phyloP scores from a whole-genome alignment of 2,329 filamentous ascomycete species.

The Apiospora aurea region DNA sequence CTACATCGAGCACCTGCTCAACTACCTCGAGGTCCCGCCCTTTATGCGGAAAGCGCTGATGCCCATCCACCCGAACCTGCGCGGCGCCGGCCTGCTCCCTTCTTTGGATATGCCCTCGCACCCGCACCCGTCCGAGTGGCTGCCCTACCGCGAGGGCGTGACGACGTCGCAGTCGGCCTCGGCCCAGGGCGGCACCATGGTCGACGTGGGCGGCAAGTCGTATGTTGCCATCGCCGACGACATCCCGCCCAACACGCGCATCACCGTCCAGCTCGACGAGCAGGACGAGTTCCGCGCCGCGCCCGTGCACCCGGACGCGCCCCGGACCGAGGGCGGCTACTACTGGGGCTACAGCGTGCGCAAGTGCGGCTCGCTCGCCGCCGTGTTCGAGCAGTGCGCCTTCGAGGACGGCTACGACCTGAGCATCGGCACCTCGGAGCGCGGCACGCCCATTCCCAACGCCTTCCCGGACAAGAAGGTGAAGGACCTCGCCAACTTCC shows the following conservation, averaged over 20 bases:
- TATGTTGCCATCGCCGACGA: slow-evolving; percentile 62
- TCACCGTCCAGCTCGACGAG: slow-evolving; percentile 73
- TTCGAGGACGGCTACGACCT: slow-evolving; percentile 83
- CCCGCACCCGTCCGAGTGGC: slow-evolving; percentile 77
- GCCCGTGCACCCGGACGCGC: slow-evolving; percentile 71
- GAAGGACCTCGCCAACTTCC: slow-evolving; percentile 54
- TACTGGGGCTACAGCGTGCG: slow-evolving; percentile 87
- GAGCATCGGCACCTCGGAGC: slow-evolving; percentile 84
- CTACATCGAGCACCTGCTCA: slow-evolving; percentile 80
- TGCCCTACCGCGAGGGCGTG: slow-evolving; percentile 81
- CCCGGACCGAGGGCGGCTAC: slow-evolving; percentile 78
- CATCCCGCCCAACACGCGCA: slow-evolving; percentile 74
- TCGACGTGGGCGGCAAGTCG: slow-evolving; percentile 64
- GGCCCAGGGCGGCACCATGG: slow-evolving; percentile 57
- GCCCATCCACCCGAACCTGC: slow-evolving; percentile 79
- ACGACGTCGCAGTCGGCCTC: slow-evolving; percentile 56
- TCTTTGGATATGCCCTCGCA: slow-evolving; percentile 88
- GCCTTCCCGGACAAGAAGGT: slow-evolving; percentile 53
- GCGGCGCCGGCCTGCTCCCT: slow-evolving; percentile 74
- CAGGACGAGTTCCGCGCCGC: slow-evolving; percentile 54
- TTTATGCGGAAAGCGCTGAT: slow-evolving; percentile 81
- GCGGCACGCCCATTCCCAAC: slow-evolving; percentile 62
- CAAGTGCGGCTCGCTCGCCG: slow-evolving; percentile 69
- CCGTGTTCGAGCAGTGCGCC: slow-evolving; percentile 78
- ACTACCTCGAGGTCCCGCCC: slow-evolving; percentile 84